Conservation (phyloP, 2,329 filamentous ascomycete genomes). For the Sphaceloma murrayae region DNA sequence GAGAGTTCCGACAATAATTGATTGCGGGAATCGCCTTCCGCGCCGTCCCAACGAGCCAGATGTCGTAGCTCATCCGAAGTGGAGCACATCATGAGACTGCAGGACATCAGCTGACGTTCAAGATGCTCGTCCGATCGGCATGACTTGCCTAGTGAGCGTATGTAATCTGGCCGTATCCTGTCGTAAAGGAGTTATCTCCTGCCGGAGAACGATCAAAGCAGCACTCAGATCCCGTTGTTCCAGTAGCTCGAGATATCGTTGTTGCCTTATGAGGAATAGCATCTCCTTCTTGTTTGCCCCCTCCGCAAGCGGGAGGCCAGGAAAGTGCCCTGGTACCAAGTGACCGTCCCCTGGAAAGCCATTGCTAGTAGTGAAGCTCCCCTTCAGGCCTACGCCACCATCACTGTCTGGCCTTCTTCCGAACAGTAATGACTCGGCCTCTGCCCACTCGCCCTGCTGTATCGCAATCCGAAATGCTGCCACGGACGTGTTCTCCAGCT, state of each 20-base stretch:
- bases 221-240: slow-evolving; percentile 63
- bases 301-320: slow-evolving; percentile 62
- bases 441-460: slow-evolving; percentile 67
- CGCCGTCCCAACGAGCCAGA: slow-evolving; percentile 79
- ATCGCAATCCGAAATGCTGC: slow-evolving; percentile 77
- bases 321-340: slow-evolving; percentile 24
- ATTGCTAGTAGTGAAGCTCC: slow-evolving; percentile 20
- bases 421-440: slow-evolving; percentile 74
- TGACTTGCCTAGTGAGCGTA: slow-evolving; percentile 59
- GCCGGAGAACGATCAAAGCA: slow-evolving; percentile 74
- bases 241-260: slow-evolving; percentile 88
- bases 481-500: slow-evolving; percentile 77
- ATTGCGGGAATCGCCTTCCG: slow-evolving; percentile 62
- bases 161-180: slow-evolving; percentile 70
- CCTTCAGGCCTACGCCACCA: slow-evolving; percentile 31
- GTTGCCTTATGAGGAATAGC: slow-evolving; percentile 79
- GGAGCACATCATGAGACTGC: slow-evolving; percentile 80
- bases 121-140: no score
- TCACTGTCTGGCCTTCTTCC: slow-evolving; percentile 37
- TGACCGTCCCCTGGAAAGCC: no score
- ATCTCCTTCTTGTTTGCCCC: slow-evolving; percentile 69
- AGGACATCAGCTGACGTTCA: not conserved
- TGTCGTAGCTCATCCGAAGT: slow-evolving; percentile 64
- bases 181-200: slow-evolving; percentile 77
- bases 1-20: slow-evolving; percentile 71